phyloP scores from a whole-genome alignment of 306 rosid genomes.

The Ceratonia siliqua region DNA sequence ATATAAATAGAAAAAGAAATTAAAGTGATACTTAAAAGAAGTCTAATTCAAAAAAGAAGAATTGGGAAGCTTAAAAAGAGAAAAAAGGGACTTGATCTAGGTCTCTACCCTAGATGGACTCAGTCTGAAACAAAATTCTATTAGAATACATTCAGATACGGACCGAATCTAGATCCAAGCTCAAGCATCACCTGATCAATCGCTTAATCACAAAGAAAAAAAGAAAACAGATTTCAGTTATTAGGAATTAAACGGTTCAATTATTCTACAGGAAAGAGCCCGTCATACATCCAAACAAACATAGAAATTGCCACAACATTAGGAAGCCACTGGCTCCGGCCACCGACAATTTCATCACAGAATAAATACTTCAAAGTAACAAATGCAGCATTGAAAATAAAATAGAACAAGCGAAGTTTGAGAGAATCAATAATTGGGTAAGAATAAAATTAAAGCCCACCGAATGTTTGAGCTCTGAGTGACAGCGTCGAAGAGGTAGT shows the following conservation, averaged over 20 bases:
- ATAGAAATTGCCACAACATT: background rate
- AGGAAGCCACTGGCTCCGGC: background rate
- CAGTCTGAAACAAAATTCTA: background rate
- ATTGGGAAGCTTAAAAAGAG: background rate
- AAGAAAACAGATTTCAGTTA: background rate
- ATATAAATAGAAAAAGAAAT: background rate
- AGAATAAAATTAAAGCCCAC: conserved; percentile 3
- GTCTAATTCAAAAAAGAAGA: background rate
- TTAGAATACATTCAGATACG: background rate
- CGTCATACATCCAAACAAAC: background rate
- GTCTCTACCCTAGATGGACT: background rate
- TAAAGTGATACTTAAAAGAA: background rate
- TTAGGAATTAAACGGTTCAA: background rate
- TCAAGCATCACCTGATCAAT: background rate
- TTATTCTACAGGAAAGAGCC: background rate
- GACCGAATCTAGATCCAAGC: background rate
- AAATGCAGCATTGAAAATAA: background rate
- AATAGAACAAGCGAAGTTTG: background rate
- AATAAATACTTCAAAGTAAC: background rate
- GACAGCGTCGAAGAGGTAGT: background rate
- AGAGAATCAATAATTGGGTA: background rate
- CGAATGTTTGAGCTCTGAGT: background rate
- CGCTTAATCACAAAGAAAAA: background rate
- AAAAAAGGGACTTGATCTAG: background rate
- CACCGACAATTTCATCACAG: background rate